phyloP scores from a whole-genome alignment of 257 asterid genomes.

The Vinca minor region DNA sequence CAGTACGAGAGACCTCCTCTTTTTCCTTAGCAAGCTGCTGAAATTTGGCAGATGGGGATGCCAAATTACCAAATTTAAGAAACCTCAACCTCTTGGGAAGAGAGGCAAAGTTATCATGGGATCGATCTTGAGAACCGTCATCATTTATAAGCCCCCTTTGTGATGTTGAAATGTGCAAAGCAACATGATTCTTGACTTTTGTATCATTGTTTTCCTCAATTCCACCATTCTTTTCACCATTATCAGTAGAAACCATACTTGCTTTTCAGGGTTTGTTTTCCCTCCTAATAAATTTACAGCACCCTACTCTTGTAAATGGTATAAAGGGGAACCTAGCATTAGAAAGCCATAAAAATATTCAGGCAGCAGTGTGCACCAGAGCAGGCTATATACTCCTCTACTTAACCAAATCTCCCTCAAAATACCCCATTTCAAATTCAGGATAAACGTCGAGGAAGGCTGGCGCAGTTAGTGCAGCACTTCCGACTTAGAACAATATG shows the following conservation, averaged over 20 bases:
- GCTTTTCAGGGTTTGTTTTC: background rate
- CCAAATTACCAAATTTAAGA: constrained; percentile 47
- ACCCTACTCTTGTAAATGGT: background rate
- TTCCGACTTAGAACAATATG: too few relatives aligned
- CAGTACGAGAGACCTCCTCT: constrained; percentile 65
- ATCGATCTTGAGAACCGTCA: constrained; percentile 25
- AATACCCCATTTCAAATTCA: background rate
- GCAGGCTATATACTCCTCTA: background rate
- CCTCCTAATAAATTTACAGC: background rate
- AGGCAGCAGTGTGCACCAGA: background rate
- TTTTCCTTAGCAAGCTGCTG: constrained; percentile 53
- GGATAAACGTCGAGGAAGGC: too few relatives aligned
- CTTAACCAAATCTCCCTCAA: background rate
- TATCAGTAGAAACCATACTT: constrained; percentile 46
- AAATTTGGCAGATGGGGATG: constrained; percentile 57
- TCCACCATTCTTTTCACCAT: constrained; percentile 32
- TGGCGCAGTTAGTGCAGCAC: too few relatives aligned
- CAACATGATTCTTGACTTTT: constrained; percentile 25
- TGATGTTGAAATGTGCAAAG: constrained; percentile 47
- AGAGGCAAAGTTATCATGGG: constrained; percentile 21
- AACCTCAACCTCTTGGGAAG: constrained; percentile 36
- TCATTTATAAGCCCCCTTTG: constrained; percentile 48
- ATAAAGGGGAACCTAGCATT: constrained; percentile 1
- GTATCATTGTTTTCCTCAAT: constrained; percentile 29
- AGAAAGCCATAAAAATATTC: constrained; percentile 1